A percentile compares a stretch with the other conserved stretches of the same genome.
phyloP scores from a whole-genome alignment of 345 rosid species.

The Eucalyptus tenuipes region DNA sequence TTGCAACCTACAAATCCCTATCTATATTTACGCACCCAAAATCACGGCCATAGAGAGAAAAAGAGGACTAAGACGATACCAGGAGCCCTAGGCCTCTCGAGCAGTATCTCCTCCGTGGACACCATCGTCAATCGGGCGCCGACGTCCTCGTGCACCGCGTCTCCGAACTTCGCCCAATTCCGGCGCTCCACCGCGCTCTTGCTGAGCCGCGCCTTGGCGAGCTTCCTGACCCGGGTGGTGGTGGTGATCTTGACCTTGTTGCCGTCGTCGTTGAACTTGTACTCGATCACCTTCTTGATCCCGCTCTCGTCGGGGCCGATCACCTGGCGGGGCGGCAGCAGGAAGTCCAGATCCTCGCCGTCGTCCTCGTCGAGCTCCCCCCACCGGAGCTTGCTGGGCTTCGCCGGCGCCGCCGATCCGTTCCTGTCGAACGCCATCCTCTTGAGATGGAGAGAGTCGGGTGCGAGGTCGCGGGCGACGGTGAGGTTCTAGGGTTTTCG shows the following conservation, averaged over 20 bases:
- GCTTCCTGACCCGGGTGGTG: conserved; percentile 43
- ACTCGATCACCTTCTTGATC: conserved; percentile 55
- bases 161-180: conserved; percentile 65
- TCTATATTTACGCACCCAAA: neutral
- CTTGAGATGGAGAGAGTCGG: neutral
- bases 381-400: conserved; percentile 43
- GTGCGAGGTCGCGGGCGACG: neutral
- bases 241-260: conserved; percentile 60
- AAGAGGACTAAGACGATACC: conserved; percentile 11
- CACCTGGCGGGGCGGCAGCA: conserved; percentile 64
- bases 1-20: neutral
- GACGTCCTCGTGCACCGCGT: conserved; percentile 56
- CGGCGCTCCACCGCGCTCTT: conserved; percentile 51
- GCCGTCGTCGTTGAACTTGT: conserved; percentile 60
- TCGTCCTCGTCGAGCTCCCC: conserved; percentile 66
- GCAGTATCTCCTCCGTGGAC: conserved; percentile 59
- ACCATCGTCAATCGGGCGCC: conserved; percentile 60
- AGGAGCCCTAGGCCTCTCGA: conserved; percentile 53
- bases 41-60: neutral
- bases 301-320: conserved; percentile 79
- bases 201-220: conserved; percentile 46
- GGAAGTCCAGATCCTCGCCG: conserved; percentile 52
- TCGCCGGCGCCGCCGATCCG: neutral
- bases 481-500: neutral
- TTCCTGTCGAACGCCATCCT: neutral